Conservation (phyloP, 2,329 filamentous ascomycete genomes). For the Hypocreales sp. region DNA sequence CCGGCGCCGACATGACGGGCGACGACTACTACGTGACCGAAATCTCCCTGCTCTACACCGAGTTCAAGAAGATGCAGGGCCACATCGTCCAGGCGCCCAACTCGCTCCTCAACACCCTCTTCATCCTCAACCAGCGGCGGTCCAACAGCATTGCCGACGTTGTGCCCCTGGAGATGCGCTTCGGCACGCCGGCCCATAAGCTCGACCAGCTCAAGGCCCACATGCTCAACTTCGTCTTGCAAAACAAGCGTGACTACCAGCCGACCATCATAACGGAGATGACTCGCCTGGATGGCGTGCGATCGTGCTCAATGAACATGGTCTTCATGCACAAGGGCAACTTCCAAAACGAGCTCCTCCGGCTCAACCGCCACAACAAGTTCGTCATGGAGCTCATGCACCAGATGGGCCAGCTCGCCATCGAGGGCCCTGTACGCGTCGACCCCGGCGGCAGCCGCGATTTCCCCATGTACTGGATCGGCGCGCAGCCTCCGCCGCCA, state of each 20-base stretch:
- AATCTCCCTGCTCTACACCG: conserved; percentile 82
- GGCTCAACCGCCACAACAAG: conserved; percentile 81
- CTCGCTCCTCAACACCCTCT: conserved; percentile 80
- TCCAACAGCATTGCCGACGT: conserved; percentile 81
- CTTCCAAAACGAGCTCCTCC: conserved; percentile 87
- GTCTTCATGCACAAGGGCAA: conserved; percentile 97
- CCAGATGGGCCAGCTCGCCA: conserved; percentile 67
- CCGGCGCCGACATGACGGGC: conserved; percentile 59
- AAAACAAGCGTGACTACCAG: conserved; percentile 82
- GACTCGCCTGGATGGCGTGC: conserved; percentile 63
- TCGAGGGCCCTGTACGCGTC: conserved; percentile 54
- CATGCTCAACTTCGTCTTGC: conserved; percentile 67
- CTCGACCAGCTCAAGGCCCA: conserved; percentile 70
- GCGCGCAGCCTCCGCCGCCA: conserved; percentile 17
- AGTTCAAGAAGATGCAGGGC: conserved; percentile 98
- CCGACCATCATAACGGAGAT: conserved; percentile 77
- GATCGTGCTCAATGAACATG: conserved; percentile 76
- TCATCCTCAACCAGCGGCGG: conserved; percentile 88
- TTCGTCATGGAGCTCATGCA: conserved; percentile 87
- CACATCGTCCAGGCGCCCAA: conserved; percentile 94
- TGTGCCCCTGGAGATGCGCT: conserved; percentile 70
- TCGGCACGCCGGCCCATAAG: conserved; percentile 69
- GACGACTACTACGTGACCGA: conserved; percentile 97
- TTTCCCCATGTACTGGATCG: conserved; percentile 44
- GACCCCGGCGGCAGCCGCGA: conserved; percentile 55